Conservation (phyloP, 2,329 filamentous ascomycete species). For the Fragosphaeria purpurea region DNA sequence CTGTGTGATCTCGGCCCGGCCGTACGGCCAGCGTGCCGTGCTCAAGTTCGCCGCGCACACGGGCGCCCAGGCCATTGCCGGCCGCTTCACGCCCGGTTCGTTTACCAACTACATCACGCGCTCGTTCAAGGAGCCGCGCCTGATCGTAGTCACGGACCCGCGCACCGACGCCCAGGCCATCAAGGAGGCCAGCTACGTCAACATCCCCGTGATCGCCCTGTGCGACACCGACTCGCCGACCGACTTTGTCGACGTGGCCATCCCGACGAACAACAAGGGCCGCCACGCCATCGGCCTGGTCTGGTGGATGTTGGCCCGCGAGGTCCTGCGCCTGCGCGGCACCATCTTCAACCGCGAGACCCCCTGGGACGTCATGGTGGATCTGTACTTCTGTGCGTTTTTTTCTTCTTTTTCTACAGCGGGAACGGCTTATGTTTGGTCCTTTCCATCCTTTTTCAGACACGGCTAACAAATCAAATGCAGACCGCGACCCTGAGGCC, state of each 20-base stretch:
- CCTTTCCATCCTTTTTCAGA: not conserved
- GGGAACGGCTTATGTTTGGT: not conserved
- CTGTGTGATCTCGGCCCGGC: slow-evolving; percentile 98
- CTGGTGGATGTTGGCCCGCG: slow-evolving; percentile 99
- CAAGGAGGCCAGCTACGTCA: slow-evolving; percentile 99
- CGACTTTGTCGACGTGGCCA: slow-evolving; percentile 99
- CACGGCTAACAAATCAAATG: slow-evolving; percentile 10
- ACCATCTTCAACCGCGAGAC: slow-evolving; percentile 93
- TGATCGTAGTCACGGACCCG: slow-evolving; percentile 98
- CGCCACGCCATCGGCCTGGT: slow-evolving; percentile 96
- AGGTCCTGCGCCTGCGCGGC: slow-evolving; percentile 97
- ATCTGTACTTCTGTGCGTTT: slow-evolving; percentile 91
- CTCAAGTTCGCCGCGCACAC: slow-evolving; percentile 99
- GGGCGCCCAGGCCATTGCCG: slow-evolving; percentile 93
- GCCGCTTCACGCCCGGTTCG: slow-evolving; percentile 99
- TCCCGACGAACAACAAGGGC: slow-evolving; percentile 99
- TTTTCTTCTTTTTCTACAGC: not conserved
- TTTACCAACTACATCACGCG: slow-evolving; percentile 99
- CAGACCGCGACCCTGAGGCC: slow-evolving; percentile 94
- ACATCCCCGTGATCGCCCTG: slow-evolving; percentile 99
- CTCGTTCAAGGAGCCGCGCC: slow-evolving; percentile 99
- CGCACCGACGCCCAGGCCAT: slow-evolving; percentile 99
- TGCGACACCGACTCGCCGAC: slow-evolving; percentile 99
- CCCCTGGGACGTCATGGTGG: slow-evolving; percentile 98
- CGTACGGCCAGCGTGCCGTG: slow-evolving; percentile 98